Conservation (phyloP, 23 red algal species). For the Agarophyton chilense region DNA sequence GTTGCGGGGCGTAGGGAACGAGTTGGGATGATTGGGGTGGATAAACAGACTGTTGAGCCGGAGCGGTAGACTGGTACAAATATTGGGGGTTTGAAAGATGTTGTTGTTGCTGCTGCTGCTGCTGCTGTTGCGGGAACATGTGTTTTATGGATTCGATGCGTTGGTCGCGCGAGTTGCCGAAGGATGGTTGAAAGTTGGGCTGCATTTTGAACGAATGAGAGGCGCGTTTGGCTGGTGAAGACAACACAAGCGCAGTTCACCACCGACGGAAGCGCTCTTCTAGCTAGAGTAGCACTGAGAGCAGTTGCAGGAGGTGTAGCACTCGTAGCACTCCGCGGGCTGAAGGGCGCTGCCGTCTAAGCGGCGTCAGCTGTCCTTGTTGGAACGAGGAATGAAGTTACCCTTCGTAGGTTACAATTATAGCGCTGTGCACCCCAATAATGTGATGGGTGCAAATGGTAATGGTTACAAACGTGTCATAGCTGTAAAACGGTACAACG, state of each 20-base stretch:
- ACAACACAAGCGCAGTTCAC: background rate
- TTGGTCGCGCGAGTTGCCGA: slow-evolving; percentile 19
- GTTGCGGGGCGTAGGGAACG: background rate
- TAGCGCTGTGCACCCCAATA: too few relatives aligned
- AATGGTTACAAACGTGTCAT: too few relatives aligned
- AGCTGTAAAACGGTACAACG: too few relatives aligned
- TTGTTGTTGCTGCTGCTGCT: background rate
- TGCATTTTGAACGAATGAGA: slow-evolving; percentile 6
- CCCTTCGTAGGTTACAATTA: too few relatives aligned
- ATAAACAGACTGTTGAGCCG: background rate
- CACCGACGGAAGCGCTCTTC: too few relatives aligned
- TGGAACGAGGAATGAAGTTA: too few relatives aligned
- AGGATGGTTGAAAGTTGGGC: background rate
- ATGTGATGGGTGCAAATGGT: too few relatives aligned
- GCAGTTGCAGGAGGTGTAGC: too few relatives aligned
- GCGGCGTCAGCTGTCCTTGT: slow-evolving; percentile 3
- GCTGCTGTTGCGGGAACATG: background rate
- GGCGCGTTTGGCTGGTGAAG: background rate
- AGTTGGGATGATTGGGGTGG: background rate
- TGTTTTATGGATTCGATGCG: slow-evolving; percentile 9
- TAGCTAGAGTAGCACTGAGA: too few relatives aligned
- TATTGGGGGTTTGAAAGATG: background rate
- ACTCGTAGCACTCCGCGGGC: too few relatives aligned
- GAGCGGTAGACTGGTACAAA: background rate
- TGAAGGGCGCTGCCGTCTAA: too few relatives aligned